Percentiles rank a stretch among this genome's conserved stretches.
phyloP scores from a whole-genome alignment of 1,284 basidiomycete genomes.

The Puccinia horiana region DNA sequence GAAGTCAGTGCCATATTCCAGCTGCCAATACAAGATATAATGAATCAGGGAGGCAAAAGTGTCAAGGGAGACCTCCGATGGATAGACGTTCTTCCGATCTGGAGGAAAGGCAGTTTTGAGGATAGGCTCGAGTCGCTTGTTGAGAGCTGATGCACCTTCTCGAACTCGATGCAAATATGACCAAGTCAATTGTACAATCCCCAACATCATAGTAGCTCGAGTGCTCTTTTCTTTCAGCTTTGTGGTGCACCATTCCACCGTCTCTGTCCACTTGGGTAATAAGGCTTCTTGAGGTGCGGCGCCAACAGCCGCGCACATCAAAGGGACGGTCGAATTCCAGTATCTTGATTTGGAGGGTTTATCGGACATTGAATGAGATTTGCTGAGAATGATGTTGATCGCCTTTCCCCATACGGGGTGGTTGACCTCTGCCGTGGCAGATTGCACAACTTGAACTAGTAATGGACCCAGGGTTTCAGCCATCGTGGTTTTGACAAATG shows the following conservation, averaged over 20 bases:
- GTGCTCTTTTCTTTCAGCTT: conserved; percentile 68
- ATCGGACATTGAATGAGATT: conserved; percentile 78
- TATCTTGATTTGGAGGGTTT: conserved; percentile 75
- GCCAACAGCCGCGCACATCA: conserved; percentile 79
- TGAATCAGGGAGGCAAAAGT: conserved; percentile 78
- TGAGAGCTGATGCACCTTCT: conserved; percentile 76
- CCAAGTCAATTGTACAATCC: conserved; percentile 82
- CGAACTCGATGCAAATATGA: conserved; percentile 90
- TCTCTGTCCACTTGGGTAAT: conserved; percentile 71
- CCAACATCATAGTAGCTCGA: conserved; percentile 76
- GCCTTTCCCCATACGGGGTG: conserved; percentile 92
- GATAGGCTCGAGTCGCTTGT: conserved; percentile 74
- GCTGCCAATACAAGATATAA: conserved; percentile 78
- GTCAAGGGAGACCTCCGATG: conserved; percentile 74
- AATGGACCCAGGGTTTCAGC: conserved; percentile 78
- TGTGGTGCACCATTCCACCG: conserved; percentile 25
- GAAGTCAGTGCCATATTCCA: conserved; percentile 81
- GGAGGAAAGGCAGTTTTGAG: conserved; percentile 78
- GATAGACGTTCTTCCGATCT: conserved; percentile 68
- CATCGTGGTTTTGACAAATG: conserved; percentile 79
- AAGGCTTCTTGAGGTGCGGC: conserved; percentile 85
- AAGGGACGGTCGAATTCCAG: conserved; percentile 82
- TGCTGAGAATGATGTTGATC: conserved; percentile 78
- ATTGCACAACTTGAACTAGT: conserved; percentile 62
- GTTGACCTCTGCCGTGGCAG: conserved; percentile 92